Conservation (phyloP, 345 rosid species). For the Bruguiera sexangula region DNA sequence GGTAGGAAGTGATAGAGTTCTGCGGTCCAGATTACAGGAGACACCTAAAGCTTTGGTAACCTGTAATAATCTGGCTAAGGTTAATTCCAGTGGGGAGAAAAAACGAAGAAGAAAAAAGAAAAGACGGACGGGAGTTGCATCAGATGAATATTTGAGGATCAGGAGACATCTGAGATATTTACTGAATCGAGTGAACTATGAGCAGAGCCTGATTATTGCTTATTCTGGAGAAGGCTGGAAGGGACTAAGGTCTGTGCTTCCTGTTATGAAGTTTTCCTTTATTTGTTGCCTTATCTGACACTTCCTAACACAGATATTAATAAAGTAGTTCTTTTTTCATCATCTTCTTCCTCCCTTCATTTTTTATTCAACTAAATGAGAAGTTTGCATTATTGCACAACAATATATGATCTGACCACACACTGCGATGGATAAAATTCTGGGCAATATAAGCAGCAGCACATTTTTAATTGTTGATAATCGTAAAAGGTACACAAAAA, state of each 20-base stretch:
- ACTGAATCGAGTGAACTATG: conserved; percentile 63
- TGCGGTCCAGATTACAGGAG: conserved; percentile 40
- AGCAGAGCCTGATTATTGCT: conserved; percentile 78
- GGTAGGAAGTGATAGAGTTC: conserved; percentile 43
- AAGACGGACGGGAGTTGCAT: conserved; percentile 21
- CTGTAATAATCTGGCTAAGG: conserved; percentile 26
- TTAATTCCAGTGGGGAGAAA: conserved; percentile 30
- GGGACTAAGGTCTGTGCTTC: conserved; percentile 70
- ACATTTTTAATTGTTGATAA: too few relatives aligned
- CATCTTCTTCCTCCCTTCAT: too few relatives aligned
- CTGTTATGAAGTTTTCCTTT: too few relatives aligned
- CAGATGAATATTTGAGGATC: conserved; percentile 72
- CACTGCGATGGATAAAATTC: too few relatives aligned
- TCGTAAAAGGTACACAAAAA: too few relatives aligned
- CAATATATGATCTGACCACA: too few relatives aligned
- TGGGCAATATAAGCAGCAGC: too few relatives aligned
- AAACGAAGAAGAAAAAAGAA: conserved; percentile 29
- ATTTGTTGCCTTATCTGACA: too few relatives aligned
- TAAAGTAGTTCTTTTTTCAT: too few relatives aligned
- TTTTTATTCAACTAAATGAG: too few relatives aligned
- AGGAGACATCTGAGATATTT: conserved; percentile 68
- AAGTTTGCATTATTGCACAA: too few relatives aligned
- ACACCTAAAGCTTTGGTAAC: conserved; percentile 41
- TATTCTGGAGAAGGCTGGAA: conserved; percentile 99
- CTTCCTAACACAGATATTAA: too few relatives aligned